Percentiles rank a stretch among this genome's conserved stretches.
These are phyloP conservation scores for Termitomyces sp. DNA, from an alignment of 768 basidiomycete species.

Conservation along the genomic window DNA sequence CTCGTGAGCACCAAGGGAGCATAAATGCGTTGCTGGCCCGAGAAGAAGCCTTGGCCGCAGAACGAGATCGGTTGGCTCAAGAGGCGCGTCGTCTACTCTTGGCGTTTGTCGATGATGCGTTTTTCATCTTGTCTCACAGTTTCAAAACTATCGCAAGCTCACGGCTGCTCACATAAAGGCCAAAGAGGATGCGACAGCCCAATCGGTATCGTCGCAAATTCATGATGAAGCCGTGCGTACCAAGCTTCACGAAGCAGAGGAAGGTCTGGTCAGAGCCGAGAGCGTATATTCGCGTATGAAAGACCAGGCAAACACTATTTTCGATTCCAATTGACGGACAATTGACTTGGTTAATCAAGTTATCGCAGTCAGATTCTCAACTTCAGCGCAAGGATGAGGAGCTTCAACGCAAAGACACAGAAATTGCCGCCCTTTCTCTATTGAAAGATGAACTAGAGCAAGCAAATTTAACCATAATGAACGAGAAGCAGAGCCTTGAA, in stretches of 20 bases:
- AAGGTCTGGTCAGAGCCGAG: slow-evolving; percentile 23
- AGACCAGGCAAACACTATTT: slow-evolving; percentile 16
- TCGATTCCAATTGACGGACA: background rate
- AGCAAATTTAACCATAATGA: background rate
- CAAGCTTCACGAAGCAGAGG: slow-evolving; percentile 23
- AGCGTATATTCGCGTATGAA: slow-evolving; percentile 24
- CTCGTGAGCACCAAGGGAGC: background rate
- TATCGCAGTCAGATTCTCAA: background rate
- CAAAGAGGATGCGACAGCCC: background rate
- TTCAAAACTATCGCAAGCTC: background rate
- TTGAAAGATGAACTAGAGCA: background rate
- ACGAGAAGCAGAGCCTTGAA: background rate
- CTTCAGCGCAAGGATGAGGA: background rate
- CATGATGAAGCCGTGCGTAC: background rate
- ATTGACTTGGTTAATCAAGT: background rate
- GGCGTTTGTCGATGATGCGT: background rate
- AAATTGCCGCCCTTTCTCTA: background rate
- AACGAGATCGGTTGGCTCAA: slow-evolving; percentile 12
- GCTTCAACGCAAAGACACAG: background rate
- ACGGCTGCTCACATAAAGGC: background rate
- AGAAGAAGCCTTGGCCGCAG: background rate
- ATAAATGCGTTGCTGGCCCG: background rate
- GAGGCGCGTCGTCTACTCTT: slow-evolving; percentile 19
- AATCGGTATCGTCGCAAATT: background rate
- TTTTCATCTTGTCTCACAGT: slow-evolving; percentile 2